Percentiles rank a stretch among this genome's conserved stretches.
Conservation (phyloP, 768 basidiomycete species). For the Tulasnella sp. region DNA sequence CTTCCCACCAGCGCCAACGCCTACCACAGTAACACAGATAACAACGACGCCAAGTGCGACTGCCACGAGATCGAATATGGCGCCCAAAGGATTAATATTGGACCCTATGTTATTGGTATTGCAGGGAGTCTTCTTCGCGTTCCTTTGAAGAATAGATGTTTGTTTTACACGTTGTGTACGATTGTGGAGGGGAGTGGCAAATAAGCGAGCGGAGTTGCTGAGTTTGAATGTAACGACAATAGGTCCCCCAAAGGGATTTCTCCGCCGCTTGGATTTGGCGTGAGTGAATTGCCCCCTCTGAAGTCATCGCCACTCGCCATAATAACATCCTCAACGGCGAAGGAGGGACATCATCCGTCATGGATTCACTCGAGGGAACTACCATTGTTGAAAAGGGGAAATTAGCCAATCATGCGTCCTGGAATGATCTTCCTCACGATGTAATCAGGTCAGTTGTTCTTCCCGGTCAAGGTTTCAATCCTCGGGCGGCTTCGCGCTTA, state of each 20-base stretch:
- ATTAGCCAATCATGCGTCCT: constrained; percentile 2
- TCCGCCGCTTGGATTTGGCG: too few species aligned
- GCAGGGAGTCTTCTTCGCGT: background rate
- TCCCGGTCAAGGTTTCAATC: too few species aligned
- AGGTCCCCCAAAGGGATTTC: background rate
- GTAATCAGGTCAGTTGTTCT: constrained; percentile 1
- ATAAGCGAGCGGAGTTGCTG: background rate
- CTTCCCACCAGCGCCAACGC: constrained; percentile 5
- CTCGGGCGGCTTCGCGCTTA: too few species aligned
- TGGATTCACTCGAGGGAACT: background rate
- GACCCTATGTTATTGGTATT: background rate
- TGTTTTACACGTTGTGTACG: background rate
- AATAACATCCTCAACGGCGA: background rate
- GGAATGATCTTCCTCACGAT: constrained; percentile 6
- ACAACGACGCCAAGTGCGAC: too few species aligned
- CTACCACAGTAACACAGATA: background rate
- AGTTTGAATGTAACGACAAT: background rate
- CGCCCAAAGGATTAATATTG: background rate
- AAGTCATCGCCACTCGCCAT: background rate
- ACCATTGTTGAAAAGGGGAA: constrained; percentile 7
- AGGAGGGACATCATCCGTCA: background rate
- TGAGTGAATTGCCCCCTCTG: too few species aligned
- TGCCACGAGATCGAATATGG: background rate
- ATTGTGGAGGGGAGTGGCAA: background rate
- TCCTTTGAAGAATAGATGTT: background rate